Evolutionary conservation across 192 early-diverging fungal species (phyloP), one percentile per base, ranked within the genome.

Genomic region (Backusella liffmaniae): DNA sequence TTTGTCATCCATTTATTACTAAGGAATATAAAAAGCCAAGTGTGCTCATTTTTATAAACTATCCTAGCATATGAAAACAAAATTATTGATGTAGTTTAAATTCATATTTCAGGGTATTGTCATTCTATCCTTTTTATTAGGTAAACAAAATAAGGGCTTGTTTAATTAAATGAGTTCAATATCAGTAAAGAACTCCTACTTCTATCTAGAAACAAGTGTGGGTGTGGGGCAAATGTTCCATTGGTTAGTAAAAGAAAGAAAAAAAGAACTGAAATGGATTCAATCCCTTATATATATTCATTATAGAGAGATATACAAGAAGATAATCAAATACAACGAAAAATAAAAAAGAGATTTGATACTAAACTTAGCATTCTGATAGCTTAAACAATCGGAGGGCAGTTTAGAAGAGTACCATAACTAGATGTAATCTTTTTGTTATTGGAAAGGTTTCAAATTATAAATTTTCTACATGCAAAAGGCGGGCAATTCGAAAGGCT

Each of bases 391-490:
- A 23, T 7, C 4, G 23, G 23, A 4, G 9, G 53, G 9, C 23
- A 59, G 53, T 26, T 59, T 59, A 59, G 53, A 59, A 10, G 16
- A 16, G 53, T 59, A 21, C 21, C 21, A 59, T 9, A 53, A 53
- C 21, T 53, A n/a, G n/a, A 26, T 21, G 9, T 21, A 26, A 26
- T 26, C 0, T 59, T 59, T 59, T 26, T 36, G 34, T 0, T 15
- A 67, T 35, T 67, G 66, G 66, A 67, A 35, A 67, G 34, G 66
- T 67, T 67, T 67, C 66, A 67, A 67, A 67, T 67, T 18, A 1
- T 32, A 36, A 67, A 16, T 2, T 15, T 49, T 49, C 46, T n/a
- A 35, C 3, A 18, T 35, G 18, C 32, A 29, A 67, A 67, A 35
- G 15, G 4, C 12, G 26, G 26, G 1, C 16, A 36, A 35, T 18